phyloP scores from a whole-genome alignment of 1,284 basidiomycete species.

The Vanrija sp. region DNA sequence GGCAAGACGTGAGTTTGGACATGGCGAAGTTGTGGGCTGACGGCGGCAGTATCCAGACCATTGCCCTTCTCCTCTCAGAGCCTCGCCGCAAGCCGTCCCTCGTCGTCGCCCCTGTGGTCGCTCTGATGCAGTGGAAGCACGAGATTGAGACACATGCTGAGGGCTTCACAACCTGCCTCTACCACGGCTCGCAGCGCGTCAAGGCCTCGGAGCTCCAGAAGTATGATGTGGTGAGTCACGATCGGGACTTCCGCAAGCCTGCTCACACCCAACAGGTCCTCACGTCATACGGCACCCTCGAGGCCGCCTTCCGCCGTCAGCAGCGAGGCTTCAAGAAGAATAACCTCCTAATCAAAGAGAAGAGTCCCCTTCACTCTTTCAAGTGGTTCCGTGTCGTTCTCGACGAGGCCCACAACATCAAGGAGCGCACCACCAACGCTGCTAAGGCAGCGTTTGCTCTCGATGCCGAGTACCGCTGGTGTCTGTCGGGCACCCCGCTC shows the following conservation, averaged over 20 bases:
- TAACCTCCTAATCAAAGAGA: slow-evolving; percentile 80
- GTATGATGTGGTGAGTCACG: slow-evolving; percentile 71
- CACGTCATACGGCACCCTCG: slow-evolving; percentile 70
- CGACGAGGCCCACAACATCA: slow-evolving; percentile 98
- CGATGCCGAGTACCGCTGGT: slow-evolving; percentile 81
- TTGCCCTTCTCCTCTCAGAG: slow-evolving; percentile 74
- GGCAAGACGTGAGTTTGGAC: slow-evolving; percentile 61
- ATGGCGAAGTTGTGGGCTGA: not conserved
- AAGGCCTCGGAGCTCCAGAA: slow-evolving; percentile 66
- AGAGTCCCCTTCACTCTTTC: slow-evolving; percentile 77
- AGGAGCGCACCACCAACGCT: slow-evolving; percentile 90
- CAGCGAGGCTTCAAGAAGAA: slow-evolving; percentile 86
- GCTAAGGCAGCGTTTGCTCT: slow-evolving; percentile 94
- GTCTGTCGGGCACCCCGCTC: slow-evolving; percentile 94
- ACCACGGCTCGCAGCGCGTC: slow-evolving; percentile 72
- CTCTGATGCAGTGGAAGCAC: slow-evolving; percentile 98
- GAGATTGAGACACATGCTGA: slow-evolving; percentile 82
- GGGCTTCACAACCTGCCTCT: slow-evolving; percentile 73
- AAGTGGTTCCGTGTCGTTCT: slow-evolving; percentile 70
- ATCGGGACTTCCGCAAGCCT: slow-evolving; percentile 7
- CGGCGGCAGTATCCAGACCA: slow-evolving; percentile 80
- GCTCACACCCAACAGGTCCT: slow-evolving; percentile 31
- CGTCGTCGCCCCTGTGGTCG: slow-evolving; percentile 93
- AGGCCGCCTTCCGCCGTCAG: slow-evolving; percentile 90
- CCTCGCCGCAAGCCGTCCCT: slow-evolving; percentile 71